These are phyloP conservation scores for Tephrocybe rancida DNA, from an alignment of 768 basidiomycete genomes.

Conservation along the genomic window DNA sequence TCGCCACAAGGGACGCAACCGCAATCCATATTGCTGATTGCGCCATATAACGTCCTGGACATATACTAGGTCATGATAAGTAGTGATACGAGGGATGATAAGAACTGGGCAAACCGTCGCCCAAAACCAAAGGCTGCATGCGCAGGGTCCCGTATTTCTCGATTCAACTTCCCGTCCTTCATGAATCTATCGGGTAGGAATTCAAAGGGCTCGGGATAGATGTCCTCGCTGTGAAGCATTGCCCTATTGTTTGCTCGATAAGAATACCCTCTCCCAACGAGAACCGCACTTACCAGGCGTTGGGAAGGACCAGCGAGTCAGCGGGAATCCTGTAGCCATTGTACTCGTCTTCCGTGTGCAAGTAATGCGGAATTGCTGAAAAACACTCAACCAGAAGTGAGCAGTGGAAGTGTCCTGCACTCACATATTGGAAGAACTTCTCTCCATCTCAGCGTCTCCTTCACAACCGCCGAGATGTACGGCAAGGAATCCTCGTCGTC, in stretches of 20 bases:
- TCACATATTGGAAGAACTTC: conserved; percentile 25
- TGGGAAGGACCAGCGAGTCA: conserved; percentile 27
- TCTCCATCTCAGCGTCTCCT: conserved; percentile 32
- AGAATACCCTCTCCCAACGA: too few relatives aligned
- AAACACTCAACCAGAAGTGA: background rate
- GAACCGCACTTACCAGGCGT: conserved; percentile 33
- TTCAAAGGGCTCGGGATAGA: conserved; percentile 32
- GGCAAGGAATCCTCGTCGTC: conserved; percentile 28
- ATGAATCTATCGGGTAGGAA: conserved; percentile 42
- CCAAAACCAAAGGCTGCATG: conserved; percentile 26
- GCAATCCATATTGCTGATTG: conserved; percentile 31
- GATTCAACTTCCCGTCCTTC: conserved; percentile 24
- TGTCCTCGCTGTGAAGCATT: conserved; percentile 31
- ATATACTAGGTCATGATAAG: conserved; percentile 22
- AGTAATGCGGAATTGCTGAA: conserved; percentile 29
- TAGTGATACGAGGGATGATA: background rate
- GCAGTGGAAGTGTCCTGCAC: background rate
- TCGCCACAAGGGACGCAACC: conserved; percentile 29
- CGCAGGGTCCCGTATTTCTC: conserved; percentile 18
- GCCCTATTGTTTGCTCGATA: too few relatives aligned
- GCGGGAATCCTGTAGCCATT: conserved; percentile 35
- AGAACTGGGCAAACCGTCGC: conserved; percentile 11
- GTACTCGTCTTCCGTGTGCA: too few relatives aligned
- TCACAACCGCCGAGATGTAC: conserved; percentile 33
- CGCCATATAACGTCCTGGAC: conserved; percentile 38